These are phyloP conservation scores for Sporisorium iseilematis-ciliati DNA, from an alignment of 1,284 basidiomycete genomes.

Conservation along the genomic window DNA sequence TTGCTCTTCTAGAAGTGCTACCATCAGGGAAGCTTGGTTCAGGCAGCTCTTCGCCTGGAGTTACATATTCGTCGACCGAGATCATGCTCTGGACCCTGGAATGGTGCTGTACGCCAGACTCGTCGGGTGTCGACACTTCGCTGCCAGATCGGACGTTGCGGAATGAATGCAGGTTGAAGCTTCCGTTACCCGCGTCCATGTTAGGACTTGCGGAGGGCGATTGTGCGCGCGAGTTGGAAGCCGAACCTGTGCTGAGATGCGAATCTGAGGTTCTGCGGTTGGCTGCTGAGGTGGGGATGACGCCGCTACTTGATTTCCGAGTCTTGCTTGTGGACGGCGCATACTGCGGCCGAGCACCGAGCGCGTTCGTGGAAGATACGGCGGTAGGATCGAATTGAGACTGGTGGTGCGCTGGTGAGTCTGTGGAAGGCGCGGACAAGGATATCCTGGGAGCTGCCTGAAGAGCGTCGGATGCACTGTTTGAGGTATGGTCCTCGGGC, in stretches of 20 bases:
- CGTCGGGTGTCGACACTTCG: constrained; percentile 35
- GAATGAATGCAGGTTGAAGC: constrained; percentile 52
- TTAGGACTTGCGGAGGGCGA: constrained; percentile 32
- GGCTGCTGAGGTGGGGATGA: not conserved
- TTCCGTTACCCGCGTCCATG: constrained; percentile 16
- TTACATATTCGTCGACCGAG: constrained; percentile 47
- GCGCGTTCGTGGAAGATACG: not conserved
- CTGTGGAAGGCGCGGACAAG: constrained; percentile 14
- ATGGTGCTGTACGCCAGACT: constrained; percentile 15
- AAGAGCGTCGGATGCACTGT: constrained; percentile 1
- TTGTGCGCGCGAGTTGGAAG: constrained; percentile 28
- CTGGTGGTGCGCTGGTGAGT: not conserved
- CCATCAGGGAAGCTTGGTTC: constrained; percentile 28
- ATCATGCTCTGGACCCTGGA: constrained; percentile 46
- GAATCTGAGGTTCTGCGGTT: constrained; percentile 26
- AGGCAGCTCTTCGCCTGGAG: constrained; percentile 45
- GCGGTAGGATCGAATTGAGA: not conserved
- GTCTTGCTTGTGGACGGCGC: constrained; percentile 28
- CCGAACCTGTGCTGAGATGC: constrained; percentile 14
- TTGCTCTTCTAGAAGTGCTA: constrained; percentile 2
- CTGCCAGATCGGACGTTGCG: constrained; percentile 49
- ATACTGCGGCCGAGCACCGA: constrained; percentile 21
- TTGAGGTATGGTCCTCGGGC: constrained; percentile 9
- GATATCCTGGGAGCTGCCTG: constrained; percentile 35
- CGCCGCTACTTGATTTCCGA: constrained; percentile 16